Base-by-base conservation (phyloP, 2,329 filamentous ascomycete genomes). In the Arthroderma sp. region DNA sequence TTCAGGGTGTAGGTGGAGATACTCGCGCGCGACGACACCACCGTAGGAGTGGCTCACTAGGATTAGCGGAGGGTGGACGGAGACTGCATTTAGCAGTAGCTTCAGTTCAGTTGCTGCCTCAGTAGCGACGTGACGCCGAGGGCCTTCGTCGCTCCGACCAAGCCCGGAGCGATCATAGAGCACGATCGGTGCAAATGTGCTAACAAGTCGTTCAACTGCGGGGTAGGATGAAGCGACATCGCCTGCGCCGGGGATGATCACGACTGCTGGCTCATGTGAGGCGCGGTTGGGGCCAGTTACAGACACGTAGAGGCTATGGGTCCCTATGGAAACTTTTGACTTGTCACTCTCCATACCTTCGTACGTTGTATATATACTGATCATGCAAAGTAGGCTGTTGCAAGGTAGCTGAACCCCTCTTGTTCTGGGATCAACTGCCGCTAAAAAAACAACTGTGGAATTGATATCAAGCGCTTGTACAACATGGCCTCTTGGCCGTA, bases 21-120 rank as follows among this genome's bases (percentile, higher is more conserved):
- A 66, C 40, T 66, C 62, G 4, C 65, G 57, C 11, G 62, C 60
- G 36, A 66, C 50, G 36, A 66, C 59, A 1, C 54, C 63, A 5
- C 65, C 65, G 42, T 64, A 68, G 7, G 62, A 66, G 48, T 68
- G 65, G 1, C 55, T 63, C 2, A 61, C 55, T 4, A 68, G 50
- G 2, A 65, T 36, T 10, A 61, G 54, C 1, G 61, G 63, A 5
- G 59, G 52, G 1, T 33, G 5, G 1, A 63, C 45, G 0, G 49
- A 29, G 7, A 49, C 51, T 4, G 36, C 42, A n/a, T 48, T 8
- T 4, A 65, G 53, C n/a, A 63, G 51, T 27, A 30, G 46, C 36
- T 55, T 54, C 27, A 66, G 49, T 40, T 66, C 61, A 8, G 44
- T 36, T 4, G 62, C 62, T 28, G 59, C 55, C 1, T 40, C 47